Percentiles rank a stretch among this genome's conserved stretches.
phyloP scores from a whole-genome alignment of 2,329 filamentous ascomycete species.

The Gaeumannomyces tritici region DNA sequence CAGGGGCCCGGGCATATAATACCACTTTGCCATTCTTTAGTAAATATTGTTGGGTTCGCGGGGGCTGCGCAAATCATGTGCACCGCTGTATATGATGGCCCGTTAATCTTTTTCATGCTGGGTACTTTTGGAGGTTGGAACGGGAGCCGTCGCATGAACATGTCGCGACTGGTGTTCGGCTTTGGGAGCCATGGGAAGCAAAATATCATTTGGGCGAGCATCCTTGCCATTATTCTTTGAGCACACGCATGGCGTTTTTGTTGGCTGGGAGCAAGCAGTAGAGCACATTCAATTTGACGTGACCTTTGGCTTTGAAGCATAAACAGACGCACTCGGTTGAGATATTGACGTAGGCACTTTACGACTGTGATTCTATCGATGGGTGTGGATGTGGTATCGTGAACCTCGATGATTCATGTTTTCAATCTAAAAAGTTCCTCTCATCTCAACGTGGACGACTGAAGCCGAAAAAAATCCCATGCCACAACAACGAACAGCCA shows the following conservation, averaged over 20 bases:
- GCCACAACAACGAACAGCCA: background rate
- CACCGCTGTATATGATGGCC: background rate
- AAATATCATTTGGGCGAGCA: background rate
- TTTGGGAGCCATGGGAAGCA: background rate
- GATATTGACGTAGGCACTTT: too few species aligned
- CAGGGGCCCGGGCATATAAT: background rate
- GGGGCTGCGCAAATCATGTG: background rate
- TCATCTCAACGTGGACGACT: background rate
- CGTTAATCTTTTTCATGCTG: background rate
- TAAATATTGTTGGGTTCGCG: background rate
- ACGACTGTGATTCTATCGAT: background rate
- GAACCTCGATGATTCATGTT: background rate
- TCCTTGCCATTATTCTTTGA: background rate
- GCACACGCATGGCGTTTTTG: background rate
- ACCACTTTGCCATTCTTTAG: background rate
- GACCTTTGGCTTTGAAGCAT: background rate
- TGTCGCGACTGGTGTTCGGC: background rate
- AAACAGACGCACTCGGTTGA: background rate
- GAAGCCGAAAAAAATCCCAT: background rate
- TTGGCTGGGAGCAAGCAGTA: background rate
- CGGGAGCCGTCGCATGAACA: background rate
- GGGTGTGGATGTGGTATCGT: background rate
- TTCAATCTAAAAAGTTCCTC: background rate
- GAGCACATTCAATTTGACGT: background rate
- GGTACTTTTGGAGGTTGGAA: background rate